Conservation (phyloP, 352 stramenopile genomes). For the Phytophthora citricola region DNA sequence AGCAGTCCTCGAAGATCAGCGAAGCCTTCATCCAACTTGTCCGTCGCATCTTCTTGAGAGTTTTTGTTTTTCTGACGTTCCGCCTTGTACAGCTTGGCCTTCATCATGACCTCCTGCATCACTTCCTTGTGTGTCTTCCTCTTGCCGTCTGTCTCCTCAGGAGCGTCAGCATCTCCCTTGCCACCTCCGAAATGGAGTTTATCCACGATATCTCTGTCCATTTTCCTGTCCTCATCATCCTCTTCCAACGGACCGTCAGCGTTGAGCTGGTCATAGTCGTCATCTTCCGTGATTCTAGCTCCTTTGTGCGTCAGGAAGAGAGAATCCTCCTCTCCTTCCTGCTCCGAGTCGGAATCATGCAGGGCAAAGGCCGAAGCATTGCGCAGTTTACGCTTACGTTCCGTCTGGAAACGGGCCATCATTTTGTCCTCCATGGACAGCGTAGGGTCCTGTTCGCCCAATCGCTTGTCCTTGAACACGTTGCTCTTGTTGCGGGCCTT, state of each 20-base stretch:
- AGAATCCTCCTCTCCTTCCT: constrained; percentile 59
- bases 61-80: constrained; percentile 90
- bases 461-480: constrained; percentile 85
- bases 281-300: constrained; percentile 74
- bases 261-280: constrained; percentile 80
- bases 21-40: constrained; percentile 81
- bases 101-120: constrained; percentile 93
- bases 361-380: constrained; percentile 77
- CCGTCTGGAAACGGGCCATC: constrained; percentile 90
- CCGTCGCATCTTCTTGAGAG: constrained; percentile 78
- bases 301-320: constrained; percentile 84
- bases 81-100: constrained; percentile 91
- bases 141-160: constrained; percentile 36
- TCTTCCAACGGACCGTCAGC: constrained; percentile 56
- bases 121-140: constrained; percentile 91
- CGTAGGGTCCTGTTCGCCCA: constrained; percentile 84
- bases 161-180: constrained; percentile 23
- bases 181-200: constrained; percentile 88
- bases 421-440: constrained; percentile 94
- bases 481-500: constrained; percentile 89
- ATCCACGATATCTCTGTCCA: constrained; percentile 86
- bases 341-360: constrained; percentile 82
- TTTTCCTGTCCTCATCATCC: constrained; percentile 72
- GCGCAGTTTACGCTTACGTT: constrained; percentile 88
- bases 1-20: constrained; percentile 68